Evolutionary conservation across 768 basidiomycete species (phyloP).

Genomic region (Butyriboletus loyo): DNA sequence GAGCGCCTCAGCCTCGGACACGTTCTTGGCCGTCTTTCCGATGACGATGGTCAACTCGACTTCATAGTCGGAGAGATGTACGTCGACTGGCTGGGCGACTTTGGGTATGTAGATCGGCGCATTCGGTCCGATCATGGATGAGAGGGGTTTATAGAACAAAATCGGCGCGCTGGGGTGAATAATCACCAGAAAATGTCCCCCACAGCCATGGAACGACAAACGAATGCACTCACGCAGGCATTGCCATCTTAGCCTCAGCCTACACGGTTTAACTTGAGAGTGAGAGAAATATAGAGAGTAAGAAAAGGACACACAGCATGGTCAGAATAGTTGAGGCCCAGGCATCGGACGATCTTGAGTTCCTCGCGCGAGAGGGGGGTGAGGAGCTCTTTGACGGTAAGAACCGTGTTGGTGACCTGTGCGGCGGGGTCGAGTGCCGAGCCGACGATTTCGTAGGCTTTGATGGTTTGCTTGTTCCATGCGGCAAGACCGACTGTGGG

Average conservation of each 20-base stretch:
- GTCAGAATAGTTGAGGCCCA: constrained; percentile 82
- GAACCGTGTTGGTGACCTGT: constrained; percentile 55
- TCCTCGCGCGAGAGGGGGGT: constrained; percentile 65
- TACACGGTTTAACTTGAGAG: constrained; percentile 29
- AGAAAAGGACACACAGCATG: constrained; percentile 55
- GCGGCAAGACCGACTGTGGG: constrained; percentile 62
- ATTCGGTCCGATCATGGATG: constrained; percentile 66
- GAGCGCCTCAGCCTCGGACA: constrained; percentile 75
- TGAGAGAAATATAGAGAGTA: not conserved
- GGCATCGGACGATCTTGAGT: constrained; percentile 67
- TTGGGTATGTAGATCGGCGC: constrained; percentile 64
- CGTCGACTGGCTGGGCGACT: constrained; percentile 64
- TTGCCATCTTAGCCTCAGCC: constrained; percentile 64
- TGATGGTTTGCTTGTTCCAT: constrained; percentile 51
- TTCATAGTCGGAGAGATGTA: constrained; percentile 79
- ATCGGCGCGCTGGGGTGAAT: constrained; percentile 52
- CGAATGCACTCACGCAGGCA: constrained; percentile 52
- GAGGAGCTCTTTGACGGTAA: constrained; percentile 72
- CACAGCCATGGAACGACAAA: too few relatives aligned
- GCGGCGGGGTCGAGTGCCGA: constrained; percentile 65
- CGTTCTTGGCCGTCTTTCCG: constrained; percentile 76
- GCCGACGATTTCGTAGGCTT: constrained; percentile 70
- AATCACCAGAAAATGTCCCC: not conserved
- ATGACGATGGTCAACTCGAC: constrained; percentile 81
- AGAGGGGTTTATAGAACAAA: constrained; percentile 76